Percentiles rank a stretch among this genome's conserved stretches.
Evolutionary conservation across 1,139 yeast genomes (phyloP).

Genomic region (Protomyces lactucae-debilis): DNA sequence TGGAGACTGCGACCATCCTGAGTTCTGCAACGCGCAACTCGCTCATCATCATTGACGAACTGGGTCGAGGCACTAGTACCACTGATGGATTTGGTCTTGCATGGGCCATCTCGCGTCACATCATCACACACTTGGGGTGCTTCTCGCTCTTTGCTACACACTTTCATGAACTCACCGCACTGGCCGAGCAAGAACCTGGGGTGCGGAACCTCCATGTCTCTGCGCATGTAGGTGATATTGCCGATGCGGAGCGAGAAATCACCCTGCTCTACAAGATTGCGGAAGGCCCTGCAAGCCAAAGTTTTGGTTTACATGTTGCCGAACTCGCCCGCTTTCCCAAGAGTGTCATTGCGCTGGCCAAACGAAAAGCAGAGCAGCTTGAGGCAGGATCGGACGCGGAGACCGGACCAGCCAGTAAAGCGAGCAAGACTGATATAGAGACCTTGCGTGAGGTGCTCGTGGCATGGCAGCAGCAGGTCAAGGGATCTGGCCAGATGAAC

Average conservation of each 20-base stretch:
- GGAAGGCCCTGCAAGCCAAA: conserved; percentile 86
- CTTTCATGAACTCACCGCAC: conserved; percentile 85
- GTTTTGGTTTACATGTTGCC: conserved; percentile 96
- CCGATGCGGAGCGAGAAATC: conserved; percentile 51
- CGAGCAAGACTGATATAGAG: not conserved
- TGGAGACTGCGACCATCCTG: conserved; percentile 87
- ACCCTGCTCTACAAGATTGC: conserved; percentile 86
- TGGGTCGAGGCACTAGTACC: conserved; percentile 95
- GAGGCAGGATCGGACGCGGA: conserved; percentile 42
- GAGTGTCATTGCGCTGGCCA: conserved; percentile 89
- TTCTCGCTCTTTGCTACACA: conserved; percentile 93
- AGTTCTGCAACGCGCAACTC: conserved; percentile 81
- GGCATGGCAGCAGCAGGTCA: not conserved
- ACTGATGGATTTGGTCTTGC: conserved; percentile 98
- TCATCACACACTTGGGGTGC: conserved; percentile 64
- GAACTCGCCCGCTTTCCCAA: conserved; percentile 88
- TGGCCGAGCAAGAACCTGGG: conserved; percentile 55
- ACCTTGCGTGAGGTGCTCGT: not conserved
- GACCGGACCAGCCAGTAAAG: not conserved
- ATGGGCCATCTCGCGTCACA: conserved; percentile 88
- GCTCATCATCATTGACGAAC: conserved; percentile 84
- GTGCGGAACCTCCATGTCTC: conserved; percentile 85
- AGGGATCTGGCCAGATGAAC: not conserved
- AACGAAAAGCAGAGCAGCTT: conserved; percentile 81
- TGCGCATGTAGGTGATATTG: conserved; percentile 57